phyloP scores from a whole-genome alignment of 2,329 filamentous ascomycete species.

The Daldinia sp. region DNA sequence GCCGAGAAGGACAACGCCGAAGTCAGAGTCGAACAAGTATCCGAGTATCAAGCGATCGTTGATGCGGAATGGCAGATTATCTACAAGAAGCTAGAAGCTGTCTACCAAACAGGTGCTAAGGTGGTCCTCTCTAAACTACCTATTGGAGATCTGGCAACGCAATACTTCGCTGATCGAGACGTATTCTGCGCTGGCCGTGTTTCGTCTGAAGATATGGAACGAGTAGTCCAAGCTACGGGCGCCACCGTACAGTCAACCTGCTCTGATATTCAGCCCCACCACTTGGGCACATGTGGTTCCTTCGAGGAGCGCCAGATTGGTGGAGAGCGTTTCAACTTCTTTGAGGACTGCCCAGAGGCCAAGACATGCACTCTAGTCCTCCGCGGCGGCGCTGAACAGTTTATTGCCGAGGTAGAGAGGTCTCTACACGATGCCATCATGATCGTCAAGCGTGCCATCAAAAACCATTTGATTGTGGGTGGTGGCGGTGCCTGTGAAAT shows the following conservation, averaged over 20 bases:
- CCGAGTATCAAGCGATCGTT: conserved; percentile 98
- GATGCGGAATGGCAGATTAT: conserved; percentile 99
- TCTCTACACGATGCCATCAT: conserved; percentile 99
- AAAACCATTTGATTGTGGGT: conserved; percentile 93
- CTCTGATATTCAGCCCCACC: conserved; percentile 89
- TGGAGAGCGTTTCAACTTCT: conserved; percentile 98
- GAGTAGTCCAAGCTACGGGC: conserved; percentile 93
- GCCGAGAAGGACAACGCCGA: conserved; percentile 99
- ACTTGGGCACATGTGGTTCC: conserved; percentile 87
- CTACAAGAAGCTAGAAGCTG: conserved; percentile 97
- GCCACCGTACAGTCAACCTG: conserved; percentile 95
- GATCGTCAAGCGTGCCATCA: conserved; percentile 98
- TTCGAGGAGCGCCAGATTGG: conserved; percentile 99
- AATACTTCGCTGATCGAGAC: conserved; percentile 97
- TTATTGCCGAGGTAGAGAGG: conserved; percentile 98
- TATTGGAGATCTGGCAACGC: conserved; percentile 96
- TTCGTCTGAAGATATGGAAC: conserved; percentile 90
- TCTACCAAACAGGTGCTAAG: conserved; percentile 94
- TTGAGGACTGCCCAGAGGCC: conserved; percentile 92
- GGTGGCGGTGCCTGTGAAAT: conserved; percentile 96
- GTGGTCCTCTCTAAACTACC: conserved; percentile 97
- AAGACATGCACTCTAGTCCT: conserved; percentile 98
- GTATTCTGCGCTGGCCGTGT: conserved; percentile 98
- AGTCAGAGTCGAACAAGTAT: conserved; percentile 96
- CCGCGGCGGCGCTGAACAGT: conserved; percentile 96